Conservation (phyloP, 306 rosid species). For the Alnus rubra region DNA sequence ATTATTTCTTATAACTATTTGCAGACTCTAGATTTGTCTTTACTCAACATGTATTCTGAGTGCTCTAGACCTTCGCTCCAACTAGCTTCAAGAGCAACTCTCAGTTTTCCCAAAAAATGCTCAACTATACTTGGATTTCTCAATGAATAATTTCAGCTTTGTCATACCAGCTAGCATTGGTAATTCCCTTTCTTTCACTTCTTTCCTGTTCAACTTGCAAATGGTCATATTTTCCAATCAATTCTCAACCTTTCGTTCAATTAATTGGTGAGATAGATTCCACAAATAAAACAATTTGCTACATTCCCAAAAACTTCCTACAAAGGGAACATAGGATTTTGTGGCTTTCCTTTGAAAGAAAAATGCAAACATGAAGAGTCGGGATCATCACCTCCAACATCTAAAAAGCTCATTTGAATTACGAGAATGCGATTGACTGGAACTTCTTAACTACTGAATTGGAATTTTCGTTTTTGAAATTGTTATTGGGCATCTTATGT, state of each 20-base stretch:
- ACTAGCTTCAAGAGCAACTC: slow-evolving; percentile 38
- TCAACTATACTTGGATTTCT: slow-evolving; percentile 31
- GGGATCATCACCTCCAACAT: not conserved
- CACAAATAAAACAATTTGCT: slow-evolving; percentile 33
- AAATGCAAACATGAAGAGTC: not conserved
- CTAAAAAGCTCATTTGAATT: no score
- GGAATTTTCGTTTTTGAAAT: slow-evolving; percentile 35
- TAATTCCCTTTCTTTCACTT: accelerated
- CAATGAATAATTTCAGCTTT: slow-evolving; percentile 36
- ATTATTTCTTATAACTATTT: slow-evolving; percentile 52
- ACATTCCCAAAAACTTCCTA: slow-evolving; percentile 34
- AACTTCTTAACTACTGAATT: slow-evolving; percentile 25
- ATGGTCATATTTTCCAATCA: slow-evolving; percentile 15
- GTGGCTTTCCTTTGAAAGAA: slow-evolving; percentile 30
- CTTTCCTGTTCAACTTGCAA: not conserved
- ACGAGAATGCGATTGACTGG: slow-evolving; percentile 27
- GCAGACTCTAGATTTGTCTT: not conserved
- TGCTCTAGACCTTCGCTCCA: slow-evolving; percentile 41
- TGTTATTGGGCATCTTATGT: slow-evolving; percentile 20
- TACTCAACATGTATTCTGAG: not conserved
- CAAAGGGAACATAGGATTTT: slow-evolving; percentile 34
- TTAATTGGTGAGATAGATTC: slow-evolving; percentile 36
- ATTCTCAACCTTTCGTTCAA: slow-evolving; percentile 39
- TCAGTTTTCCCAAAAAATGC: not conserved
- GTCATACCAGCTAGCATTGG: slow-evolving; percentile 20